phyloP scores from a whole-genome alignment of 768 basidiomycete species.

The Royoungia palumana region DNA sequence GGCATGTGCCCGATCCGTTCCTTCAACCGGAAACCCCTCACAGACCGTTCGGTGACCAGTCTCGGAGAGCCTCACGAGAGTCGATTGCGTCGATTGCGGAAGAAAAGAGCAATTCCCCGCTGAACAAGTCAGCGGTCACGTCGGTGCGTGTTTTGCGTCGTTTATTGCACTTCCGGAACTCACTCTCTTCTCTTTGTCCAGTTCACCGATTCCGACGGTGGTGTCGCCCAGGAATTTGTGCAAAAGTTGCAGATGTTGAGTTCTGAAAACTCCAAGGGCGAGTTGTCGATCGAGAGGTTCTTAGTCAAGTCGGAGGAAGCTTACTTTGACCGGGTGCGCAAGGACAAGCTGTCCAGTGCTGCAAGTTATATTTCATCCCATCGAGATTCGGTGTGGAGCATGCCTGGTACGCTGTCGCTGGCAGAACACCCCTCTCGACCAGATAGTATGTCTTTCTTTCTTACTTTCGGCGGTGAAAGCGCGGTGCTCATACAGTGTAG shows the following conservation, averaged over 20 bases:
- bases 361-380: slow-evolving; percentile 75
- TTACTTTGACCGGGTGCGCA: slow-evolving; percentile 88
- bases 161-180: neutral
- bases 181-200: slow-evolving; percentile 25
- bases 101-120: slow-evolving; percentile 84
- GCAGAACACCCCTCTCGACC: slow-evolving; percentile 68
- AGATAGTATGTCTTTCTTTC: slow-evolving; percentile 57
- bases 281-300: slow-evolving; percentile 90
- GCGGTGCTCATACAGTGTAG: slow-evolving; percentile 16
- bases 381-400: slow-evolving; percentile 81
- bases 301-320: slow-evolving; percentile 88
- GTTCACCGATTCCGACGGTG: slow-evolving; percentile 94
- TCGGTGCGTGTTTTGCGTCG: slow-evolving; percentile 47
- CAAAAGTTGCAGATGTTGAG: slow-evolving; percentile 75
- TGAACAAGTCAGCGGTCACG: slow-evolving; percentile 85
- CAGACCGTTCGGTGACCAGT: slow-evolving; percentile 78
- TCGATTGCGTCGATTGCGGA: slow-evolving; percentile 90
- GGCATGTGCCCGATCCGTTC: slow-evolving; percentile 82
- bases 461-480: neutral
- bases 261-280: slow-evolving; percentile 85
- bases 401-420: slow-evolving; percentile 45
- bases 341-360: slow-evolving; percentile 82
- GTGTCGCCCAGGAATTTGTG: slow-evolving; percentile 86
- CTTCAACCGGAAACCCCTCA: slow-evolving; percentile 58
- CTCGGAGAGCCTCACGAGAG: slow-evolving; percentile 80